These are phyloP conservation scores for Suillus ampliporus DNA, from an alignment of 768 basidiomycete genomes.

Conservation along the genomic window DNA sequence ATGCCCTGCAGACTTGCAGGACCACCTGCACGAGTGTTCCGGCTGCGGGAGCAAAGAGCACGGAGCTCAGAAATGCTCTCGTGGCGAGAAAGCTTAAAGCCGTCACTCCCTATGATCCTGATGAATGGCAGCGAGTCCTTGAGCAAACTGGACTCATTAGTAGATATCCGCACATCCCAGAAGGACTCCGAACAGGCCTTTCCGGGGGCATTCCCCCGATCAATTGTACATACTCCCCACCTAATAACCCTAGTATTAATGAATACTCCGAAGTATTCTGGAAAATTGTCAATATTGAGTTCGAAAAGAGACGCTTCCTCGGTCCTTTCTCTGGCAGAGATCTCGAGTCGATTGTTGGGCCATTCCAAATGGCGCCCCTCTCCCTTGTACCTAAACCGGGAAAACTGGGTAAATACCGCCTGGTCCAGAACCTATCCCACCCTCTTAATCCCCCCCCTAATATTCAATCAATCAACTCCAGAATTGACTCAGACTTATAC, in stretches of 20 bases:
- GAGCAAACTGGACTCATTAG: neutral
- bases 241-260: conserved; percentile 36
- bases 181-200: conserved; percentile 18
- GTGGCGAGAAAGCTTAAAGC: conserved; percentile 32
- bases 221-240: conserved; percentile 33
- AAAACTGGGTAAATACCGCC: conserved; percentile 36
- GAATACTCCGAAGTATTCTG: neutral
- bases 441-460: conserved; percentile 15
- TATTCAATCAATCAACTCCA: conserved; percentile 22
- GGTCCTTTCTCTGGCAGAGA: conserved; percentile 35
- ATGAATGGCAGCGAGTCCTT: conserved; percentile 37
- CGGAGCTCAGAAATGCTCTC: conserved; percentile 48
- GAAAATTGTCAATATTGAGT: conserved; percentile 16
- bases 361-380: conserved; percentile 45
- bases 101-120: conserved; percentile 35
- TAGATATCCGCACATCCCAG: conserved; percentile 3
- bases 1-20: conserved; percentile 31
- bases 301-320: conserved; percentile 32
- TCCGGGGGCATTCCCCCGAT: conserved; percentile 30
- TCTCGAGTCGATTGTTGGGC: conserved; percentile 38
- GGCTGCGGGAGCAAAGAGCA: conserved; percentile 45
- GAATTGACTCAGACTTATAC: conserved; percentile 32
- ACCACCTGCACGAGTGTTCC: conserved; percentile 44
- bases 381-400: conserved; percentile 43
- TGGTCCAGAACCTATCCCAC: conserved; percentile 46